phyloP scores from a whole-genome alignment of 2,329 filamentous ascomycete genomes.

The Hyphodiscus sp. region DNA sequence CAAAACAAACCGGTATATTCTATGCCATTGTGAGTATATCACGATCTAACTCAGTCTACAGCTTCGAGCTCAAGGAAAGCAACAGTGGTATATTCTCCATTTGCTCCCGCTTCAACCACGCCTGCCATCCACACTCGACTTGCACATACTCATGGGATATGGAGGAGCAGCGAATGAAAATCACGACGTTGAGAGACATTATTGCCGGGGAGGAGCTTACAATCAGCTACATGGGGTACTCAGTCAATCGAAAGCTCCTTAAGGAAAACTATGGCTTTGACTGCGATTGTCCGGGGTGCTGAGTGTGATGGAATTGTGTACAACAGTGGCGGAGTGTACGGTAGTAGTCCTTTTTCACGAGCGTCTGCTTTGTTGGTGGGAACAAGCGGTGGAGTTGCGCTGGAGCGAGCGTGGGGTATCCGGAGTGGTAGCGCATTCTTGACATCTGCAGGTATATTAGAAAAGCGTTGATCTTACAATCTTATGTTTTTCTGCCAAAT shows the following conservation, averaged over 20 bases:
- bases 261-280: constrained; percentile 44
- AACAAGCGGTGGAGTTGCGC: neutral
- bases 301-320: too few species aligned
- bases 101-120: constrained; percentile 53
- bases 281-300: constrained; percentile 39
- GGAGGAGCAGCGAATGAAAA: constrained; percentile 31
- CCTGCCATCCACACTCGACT: constrained; percentile 39
- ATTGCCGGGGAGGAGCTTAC: constrained; percentile 42
- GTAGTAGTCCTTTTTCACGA: neutral
- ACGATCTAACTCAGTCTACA: constrained; percentile 4
- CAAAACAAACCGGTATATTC: constrained; percentile 26
- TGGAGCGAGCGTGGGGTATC: neutral
- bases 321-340: neutral
- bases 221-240: constrained; percentile 42
- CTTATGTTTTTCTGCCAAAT: too few species aligned
- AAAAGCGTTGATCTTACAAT: neutral
- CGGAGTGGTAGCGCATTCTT: neutral
- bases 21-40: neutral
- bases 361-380: neutral
- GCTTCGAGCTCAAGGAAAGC: constrained; percentile 13
- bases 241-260: constrained; percentile 28
- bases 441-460: neutral
- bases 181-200: constrained; percentile 36
- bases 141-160: constrained; percentile 36
- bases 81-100: constrained; percentile 40